A percentile compares a stretch with the other conserved stretches of the same genome.
Conservation (phyloP, 2,329 filamentous ascomycete species). For the Graphilbum fragrans region DNA sequence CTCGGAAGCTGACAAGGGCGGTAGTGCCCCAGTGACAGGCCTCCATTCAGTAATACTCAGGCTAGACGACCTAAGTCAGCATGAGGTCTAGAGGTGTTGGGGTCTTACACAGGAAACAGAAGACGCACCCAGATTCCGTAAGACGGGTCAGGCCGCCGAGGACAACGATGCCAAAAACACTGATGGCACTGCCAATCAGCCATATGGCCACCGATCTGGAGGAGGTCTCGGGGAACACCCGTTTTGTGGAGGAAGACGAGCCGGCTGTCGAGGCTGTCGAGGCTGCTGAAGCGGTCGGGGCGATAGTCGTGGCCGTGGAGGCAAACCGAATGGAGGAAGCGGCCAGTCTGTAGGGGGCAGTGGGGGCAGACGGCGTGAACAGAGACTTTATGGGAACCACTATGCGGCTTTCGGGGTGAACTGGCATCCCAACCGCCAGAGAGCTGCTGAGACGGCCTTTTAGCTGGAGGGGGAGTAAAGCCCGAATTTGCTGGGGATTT, state of each 20-base stretch:
- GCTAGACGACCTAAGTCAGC: constrained; percentile 31
- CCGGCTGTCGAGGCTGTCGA: constrained; percentile 5
- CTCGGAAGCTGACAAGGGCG: constrained; percentile 63
- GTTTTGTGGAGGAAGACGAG: constrained; percentile 15
- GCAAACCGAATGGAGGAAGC: neutral
- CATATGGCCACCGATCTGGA: constrained; percentile 78
- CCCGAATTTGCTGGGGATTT: too few species aligned
- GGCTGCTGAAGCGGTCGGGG: constrained; percentile 7
- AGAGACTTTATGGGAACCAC: too few species aligned
- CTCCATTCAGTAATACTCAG: constrained; percentile 98
- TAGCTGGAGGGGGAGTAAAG: too few species aligned
- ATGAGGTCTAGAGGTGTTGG: neutral
- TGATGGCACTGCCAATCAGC: constrained; percentile 81
- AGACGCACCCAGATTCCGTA: constrained; percentile 79
- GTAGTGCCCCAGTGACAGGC: constrained; percentile 84
- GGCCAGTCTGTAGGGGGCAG: too few species aligned
- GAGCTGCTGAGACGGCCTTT: too few species aligned
- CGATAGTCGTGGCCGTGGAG: constrained; percentile 5
- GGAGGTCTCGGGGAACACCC: constrained; percentile 46
- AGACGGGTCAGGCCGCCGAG: constrained; percentile 88
- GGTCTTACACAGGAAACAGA: neutral
- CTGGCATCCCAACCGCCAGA: too few species aligned
- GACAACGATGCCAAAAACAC: constrained; percentile 93
- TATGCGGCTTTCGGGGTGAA: too few species aligned
- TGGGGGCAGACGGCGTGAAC: too few species aligned